phyloP scores from a whole-genome alignment of 2,329 filamentous ascomycete species.

The Aspergillus aculeatinus region DNA sequence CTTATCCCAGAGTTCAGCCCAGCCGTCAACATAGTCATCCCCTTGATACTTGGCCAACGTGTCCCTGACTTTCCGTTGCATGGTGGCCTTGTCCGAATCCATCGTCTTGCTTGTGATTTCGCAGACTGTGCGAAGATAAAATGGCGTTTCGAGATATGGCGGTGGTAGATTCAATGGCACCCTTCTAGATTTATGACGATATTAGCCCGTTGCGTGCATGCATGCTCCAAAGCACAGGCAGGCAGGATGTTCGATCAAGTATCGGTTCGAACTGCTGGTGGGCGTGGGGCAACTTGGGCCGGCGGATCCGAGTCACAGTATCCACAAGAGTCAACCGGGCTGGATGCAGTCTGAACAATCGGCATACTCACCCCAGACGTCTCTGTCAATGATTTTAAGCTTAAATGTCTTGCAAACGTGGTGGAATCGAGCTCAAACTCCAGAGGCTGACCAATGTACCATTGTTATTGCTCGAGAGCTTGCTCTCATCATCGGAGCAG shows the following conservation, averaged over 20 bases:
- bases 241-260: not conserved
- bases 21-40: slow-evolving; percentile 35
- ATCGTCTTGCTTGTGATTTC: not conserved
- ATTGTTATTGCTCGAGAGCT: too few species aligned
- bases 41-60: slow-evolving; percentile 10
- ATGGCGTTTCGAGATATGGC: too few species aligned
- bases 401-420: too few species aligned
- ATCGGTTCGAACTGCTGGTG: not conserved
- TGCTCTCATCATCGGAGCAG: too few species aligned
- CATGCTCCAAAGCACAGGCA: not conserved
- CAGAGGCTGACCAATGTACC: too few species aligned
- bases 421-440: too few species aligned
- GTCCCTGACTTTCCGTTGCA: slow-evolving; percentile 4
- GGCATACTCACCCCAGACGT: too few species aligned
- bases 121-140: too few species aligned
- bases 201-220: not conserved
- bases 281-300: not conserved
- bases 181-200: not conserved
- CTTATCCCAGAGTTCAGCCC: slow-evolving; percentile 56
- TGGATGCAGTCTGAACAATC: too few species aligned
- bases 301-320: not conserved
- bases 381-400: too few species aligned
- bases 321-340: not conserved
- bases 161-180: too few species aligned
- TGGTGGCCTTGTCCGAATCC: not conserved